Evolutionary conservation across 192 early-diverging fungal species (phyloP), one percentile per base, ranked within the genome.

Genomic region (Geranomyces variabilis): DNA sequence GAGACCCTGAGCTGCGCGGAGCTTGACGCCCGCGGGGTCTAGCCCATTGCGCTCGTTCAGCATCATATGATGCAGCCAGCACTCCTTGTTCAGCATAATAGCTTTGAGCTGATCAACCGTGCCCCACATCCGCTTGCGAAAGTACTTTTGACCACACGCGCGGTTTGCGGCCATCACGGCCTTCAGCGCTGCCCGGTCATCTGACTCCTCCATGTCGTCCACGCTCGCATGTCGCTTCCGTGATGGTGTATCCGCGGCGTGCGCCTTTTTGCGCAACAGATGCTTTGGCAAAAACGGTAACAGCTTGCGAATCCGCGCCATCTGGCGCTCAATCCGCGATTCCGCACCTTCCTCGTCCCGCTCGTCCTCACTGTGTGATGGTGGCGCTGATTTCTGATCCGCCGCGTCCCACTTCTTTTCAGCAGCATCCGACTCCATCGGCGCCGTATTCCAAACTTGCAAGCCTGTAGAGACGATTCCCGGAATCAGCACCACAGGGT

Each of bases 381-480:
- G 10, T 41, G 36, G 36, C 36, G 36, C 10, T 41, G 36, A 41
- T 10, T 41, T 10, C 10, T 41, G 5, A 3, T 41, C 36, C 36
- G 36, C 36, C 10, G 36, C 10, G 36, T 10, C 36, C 36, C 36
- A 41, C 36, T 41, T 41, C 36, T 41, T 41, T 41, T 41, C 36
- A 10, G 36, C 36, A 7, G n/a, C 51, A 53, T 4, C 4, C 5
- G 17, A 28, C 2, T 19, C 29, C 21, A 34, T 33, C 7, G 55
- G 53, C 17, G 61, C 53, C 10, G 70, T 36, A 46, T 90, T 91
- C 94, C 94, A 96, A 65, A 91, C 93, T 77, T 95, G 94, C 24
- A 96, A 80, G 0, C 91, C 93, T 9, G 93, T 91, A 0, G 91
- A 93, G 12, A 93, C 91, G 69, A 95, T 93, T 13, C 94, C 94